Conservation (phyloP, 495 filamentous ascomycete species). For the Aspergillus saccharolyticus region DNA sequence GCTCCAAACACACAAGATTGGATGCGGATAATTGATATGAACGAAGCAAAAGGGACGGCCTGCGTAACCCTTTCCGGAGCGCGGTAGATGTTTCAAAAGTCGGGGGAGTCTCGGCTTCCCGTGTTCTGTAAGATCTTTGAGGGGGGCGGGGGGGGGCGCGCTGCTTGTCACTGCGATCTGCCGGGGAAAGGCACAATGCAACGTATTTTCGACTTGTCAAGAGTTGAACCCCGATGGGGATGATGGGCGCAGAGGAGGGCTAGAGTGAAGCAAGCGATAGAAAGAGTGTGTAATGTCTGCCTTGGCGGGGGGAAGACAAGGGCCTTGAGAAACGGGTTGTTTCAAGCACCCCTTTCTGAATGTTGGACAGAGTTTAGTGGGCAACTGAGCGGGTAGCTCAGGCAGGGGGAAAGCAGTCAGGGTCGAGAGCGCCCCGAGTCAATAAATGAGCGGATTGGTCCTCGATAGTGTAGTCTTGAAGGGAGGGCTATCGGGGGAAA, state of each 20-base stretch:
- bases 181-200: background rate
- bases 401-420: conserved; percentile 4
- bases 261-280: conserved; percentile 8
- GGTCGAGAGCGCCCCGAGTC: conserved; percentile 1
- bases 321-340: conserved; percentile 13
- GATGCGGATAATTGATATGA: conserved; percentile 14
- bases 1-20: conserved; percentile 23
- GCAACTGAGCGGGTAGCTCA: conserved; percentile 5
- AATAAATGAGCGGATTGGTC: background rate
- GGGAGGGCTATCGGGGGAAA: background rate
- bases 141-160: too few relatives aligned
- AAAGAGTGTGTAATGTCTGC: conserved; percentile 8
- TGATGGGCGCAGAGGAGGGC: conserved; percentile 5
- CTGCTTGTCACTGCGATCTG: background rate
- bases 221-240: background rate
- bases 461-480: background rate
- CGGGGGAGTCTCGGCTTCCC: background rate
- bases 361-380: conserved; percentile 15
- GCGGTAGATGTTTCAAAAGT: background rate
- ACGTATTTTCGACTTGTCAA: background rate
- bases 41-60: conserved; percentile 41
- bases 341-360: conserved; percentile 23
- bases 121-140: background rate
- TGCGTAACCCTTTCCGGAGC: conserved; percentile 35
- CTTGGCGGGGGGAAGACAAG: conserved; percentile 17